Evolutionary conservation across 176 grass and related monocot species (phyloP), one percentile per base, ranked within the genome.

Genomic region (Hyparrhenia diplandra): DNA sequence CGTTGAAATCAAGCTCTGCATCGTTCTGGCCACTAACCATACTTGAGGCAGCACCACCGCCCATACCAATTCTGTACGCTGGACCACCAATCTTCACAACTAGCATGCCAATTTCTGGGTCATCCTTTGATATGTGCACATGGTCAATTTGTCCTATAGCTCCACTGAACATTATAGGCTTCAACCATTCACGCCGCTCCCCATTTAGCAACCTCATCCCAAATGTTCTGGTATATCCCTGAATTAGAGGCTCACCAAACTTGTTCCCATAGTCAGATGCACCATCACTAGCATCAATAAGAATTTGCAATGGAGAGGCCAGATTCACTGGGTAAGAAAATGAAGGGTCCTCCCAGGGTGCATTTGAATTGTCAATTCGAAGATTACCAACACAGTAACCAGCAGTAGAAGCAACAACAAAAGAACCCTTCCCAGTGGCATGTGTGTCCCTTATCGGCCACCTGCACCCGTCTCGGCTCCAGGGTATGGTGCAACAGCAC

Each of bases 181-280:
- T 98, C 67, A 98, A 65, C 95, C 95, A 98, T 73, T 94, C 95
- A 61, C n/a, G n/a, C 4, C 95, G 83, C 66, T 94, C 92, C 77
- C 92, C 91, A 41, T 81, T 90, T 69, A 85, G 89, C 47, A 94
- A 85, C 73, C 95, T 94, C 81, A 87, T 90, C 7, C 95, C 95
- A 64, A 94, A 94, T 51, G 46, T 98, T 80, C 95, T 90, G 30
- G 84, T 98, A 61, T 71, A 98, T 39, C 95, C 95, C 70, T 92
- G 92, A 89, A 98, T 98, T 80, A 94, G 28, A 66, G 95, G 92
- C 64, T 94, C 95, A 13, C 95, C 95, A 75, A 98, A 98, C 71
- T 98, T 98, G 80, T 98, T 98, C 29, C 95, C 95, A 62, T 98
- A 98, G 74, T 98, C 95, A 78, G 92, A 94, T n/a, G 92, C 92